These are phyloP conservation scores for Bipolaris victoriae DNA, from an alignment of 2,329 filamentous ascomycete genomes.

Conservation along the genomic window DNA sequence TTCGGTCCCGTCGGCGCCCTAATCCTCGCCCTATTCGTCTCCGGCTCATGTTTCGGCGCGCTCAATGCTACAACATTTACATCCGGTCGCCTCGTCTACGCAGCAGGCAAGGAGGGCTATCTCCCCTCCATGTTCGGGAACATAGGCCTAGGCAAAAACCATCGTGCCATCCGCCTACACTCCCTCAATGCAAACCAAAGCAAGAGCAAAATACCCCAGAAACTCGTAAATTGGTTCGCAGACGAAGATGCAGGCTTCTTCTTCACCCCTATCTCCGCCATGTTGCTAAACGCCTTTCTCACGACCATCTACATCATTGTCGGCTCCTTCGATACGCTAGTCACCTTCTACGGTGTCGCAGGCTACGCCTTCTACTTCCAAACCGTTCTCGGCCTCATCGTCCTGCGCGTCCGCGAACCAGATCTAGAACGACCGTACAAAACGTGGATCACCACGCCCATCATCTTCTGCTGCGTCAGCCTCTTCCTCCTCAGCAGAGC, in stretches of 20 bases:
- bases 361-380: slow-evolving; percentile 98
- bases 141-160: slow-evolving; percentile 69
- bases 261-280: slow-evolving; percentile 92
- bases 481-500: slow-evolving; percentile 88
- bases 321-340: slow-evolving; percentile 87
- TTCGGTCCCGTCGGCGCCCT: slow-evolving; percentile 85
- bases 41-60: slow-evolving; percentile 90
- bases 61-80: slow-evolving; percentile 96
- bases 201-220: slow-evolving; percentile 30
- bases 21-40: slow-evolving; percentile 85
- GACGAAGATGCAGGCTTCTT: slow-evolving; percentile 80
- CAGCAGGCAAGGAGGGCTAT: slow-evolving; percentile 93
- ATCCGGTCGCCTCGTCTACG: slow-evolving; percentile 88
- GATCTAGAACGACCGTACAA: slow-evolving; percentile 87
- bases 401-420: slow-evolving; percentile 86
- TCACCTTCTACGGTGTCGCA: slow-evolving; percentile 97
- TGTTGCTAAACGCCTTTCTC: slow-evolving; percentile 77
- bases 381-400: slow-evolving; percentile 89
- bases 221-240: slow-evolving; percentile 41
- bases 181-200: slow-evolving; percentile 26
- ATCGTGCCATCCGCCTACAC: slow-evolving; percentile 46
- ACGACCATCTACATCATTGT: slow-evolving; percentile 80
- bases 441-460: slow-evolving; percentile 96
- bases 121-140: slow-evolving; percentile 82
- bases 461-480: slow-evolving; percentile 98